Evolutionary conservation across 768 basidiomycete species (phyloP).

Genomic region (Podaxis pistillaris): DNA sequence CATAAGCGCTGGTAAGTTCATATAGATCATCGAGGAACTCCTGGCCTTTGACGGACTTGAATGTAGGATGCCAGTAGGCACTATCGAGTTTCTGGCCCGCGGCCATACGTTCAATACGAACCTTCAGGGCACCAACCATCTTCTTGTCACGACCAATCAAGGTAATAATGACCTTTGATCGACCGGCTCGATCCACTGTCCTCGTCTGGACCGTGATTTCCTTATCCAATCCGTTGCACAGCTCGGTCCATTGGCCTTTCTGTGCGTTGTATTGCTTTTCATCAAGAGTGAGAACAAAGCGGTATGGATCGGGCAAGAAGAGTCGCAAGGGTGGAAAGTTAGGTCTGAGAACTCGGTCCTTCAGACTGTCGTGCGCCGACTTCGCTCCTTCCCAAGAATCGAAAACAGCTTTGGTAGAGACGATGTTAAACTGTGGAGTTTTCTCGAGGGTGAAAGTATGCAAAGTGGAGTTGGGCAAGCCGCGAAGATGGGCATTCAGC

Average conservation of each 20-base stretch:
- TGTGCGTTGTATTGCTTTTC: conserved; percentile 50
- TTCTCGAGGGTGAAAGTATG: conserved; percentile 8
- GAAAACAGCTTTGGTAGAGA: conserved; percentile 42
- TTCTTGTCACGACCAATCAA: conserved; percentile 52
- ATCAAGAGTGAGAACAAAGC: conserved; percentile 50
- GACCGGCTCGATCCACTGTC: conserved; percentile 28
- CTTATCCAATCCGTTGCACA: conserved; percentile 34
- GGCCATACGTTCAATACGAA: conserved; percentile 54
- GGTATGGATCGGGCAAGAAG: conserved; percentile 45
- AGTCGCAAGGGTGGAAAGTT: conserved; percentile 34
- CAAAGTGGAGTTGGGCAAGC: neutral
- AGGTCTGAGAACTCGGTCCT: conserved; percentile 26
- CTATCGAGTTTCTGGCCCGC: conserved; percentile 46
- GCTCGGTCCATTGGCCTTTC: conserved; percentile 44
- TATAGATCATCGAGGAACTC: conserved; percentile 34
- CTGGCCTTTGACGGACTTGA: conserved; percentile 28
- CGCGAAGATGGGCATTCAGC: conserved; percentile 5
- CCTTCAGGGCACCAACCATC: conserved; percentile 55
- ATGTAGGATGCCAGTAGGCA: conserved; percentile 48
- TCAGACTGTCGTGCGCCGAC: conserved; percentile 33
- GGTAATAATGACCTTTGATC: conserved; percentile 33
- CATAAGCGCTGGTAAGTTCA: conserved; percentile 35
- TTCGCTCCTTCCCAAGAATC: conserved; percentile 48
- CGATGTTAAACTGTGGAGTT: neutral
- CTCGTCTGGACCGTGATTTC: conserved; percentile 21